Conservation (phyloP, 2,329 filamentous ascomycete genomes). For the Pseudopyricularia javanii region DNA sequence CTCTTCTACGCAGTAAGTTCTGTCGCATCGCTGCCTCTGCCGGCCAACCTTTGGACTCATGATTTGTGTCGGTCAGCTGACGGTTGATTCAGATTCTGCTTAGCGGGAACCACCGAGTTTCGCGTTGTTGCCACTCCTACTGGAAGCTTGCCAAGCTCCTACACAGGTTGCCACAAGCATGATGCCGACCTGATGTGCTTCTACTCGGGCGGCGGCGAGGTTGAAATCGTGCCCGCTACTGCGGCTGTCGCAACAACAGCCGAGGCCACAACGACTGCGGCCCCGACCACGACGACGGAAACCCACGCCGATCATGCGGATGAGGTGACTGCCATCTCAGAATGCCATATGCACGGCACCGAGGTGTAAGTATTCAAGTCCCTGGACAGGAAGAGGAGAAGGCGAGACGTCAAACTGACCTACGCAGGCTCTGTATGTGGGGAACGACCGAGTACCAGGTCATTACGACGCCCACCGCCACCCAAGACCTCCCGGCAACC, state of each 20-base stretch:
- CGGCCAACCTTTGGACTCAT: not conserved
- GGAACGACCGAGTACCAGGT: constrained; percentile 29
- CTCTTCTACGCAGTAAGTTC: not conserved
- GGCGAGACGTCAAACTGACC: not conserved
- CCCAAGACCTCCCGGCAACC: constrained; percentile 40
- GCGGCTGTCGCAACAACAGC: constrained; percentile 8
- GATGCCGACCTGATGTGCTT: constrained; percentile 28
- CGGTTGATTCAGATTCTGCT: not conserved
- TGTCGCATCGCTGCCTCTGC: no score
- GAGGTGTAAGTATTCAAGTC: constrained; percentile 20
- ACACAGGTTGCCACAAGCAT: constrained; percentile 37
- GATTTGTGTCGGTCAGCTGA: not conserved
- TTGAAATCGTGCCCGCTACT: constrained; percentile 19
- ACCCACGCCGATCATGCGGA: not conserved
- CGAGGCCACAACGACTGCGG: constrained; percentile 5
- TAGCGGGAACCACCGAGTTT: constrained; percentile 1
- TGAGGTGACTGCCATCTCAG: constrained; percentile 20
- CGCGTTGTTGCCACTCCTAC: constrained; percentile 1
- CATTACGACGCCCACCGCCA: constrained; percentile 43
- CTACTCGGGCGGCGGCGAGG: constrained; percentile 20
- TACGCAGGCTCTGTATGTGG: constrained; percentile 29
- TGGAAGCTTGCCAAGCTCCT: constrained; percentile 8
- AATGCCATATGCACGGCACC: constrained; percentile 27
- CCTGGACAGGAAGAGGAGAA: not conserved
- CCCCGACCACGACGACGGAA: not conserved